These are phyloP conservation scores for Pythium rishiriense DNA, from an alignment of 352 stramenopile species.

Conservation along the genomic window DNA sequence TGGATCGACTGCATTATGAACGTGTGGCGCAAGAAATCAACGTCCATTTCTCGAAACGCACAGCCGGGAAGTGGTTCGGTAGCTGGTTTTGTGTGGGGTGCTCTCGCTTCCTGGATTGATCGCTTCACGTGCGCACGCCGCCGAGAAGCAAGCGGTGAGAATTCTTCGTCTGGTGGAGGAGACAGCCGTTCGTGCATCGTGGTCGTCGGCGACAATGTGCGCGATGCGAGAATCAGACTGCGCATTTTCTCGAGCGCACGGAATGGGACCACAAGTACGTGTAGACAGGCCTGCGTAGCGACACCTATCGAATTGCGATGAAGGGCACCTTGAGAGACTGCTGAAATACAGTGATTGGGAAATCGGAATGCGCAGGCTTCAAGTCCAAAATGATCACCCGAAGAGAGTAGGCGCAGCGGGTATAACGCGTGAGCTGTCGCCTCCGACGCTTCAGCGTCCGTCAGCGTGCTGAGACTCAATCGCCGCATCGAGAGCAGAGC, in stretches of 20 bases:
- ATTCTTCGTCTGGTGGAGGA: not conserved
- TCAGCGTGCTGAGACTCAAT: slow-evolving; percentile 20
- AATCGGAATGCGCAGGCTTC: slow-evolving; percentile 52
- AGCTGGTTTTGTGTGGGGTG: not conserved
- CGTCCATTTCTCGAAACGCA: slow-evolving; percentile 21
- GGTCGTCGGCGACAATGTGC: not conserved
- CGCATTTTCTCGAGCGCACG: slow-evolving; percentile 33
- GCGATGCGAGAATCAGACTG: slow-evolving; percentile 3
- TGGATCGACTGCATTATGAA: slow-evolving; percentile 49
- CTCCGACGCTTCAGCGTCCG: not conserved
- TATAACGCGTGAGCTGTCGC: slow-evolving; percentile 12
- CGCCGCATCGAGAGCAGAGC: slow-evolving; percentile 13
- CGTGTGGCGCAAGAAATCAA: slow-evolving; percentile 39
- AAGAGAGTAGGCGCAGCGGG: slow-evolving; percentile 33
- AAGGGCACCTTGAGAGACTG: slow-evolving; percentile 36
- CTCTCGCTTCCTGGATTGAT: not conserved
- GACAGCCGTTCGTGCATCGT: not conserved
- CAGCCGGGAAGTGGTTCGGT: slow-evolving; percentile 9
- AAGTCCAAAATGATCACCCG: slow-evolving; percentile 48
- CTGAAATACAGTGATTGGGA: slow-evolving; percentile 32
- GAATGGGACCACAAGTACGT: slow-evolving; percentile 42
- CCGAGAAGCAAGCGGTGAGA: slow-evolving; percentile 16
- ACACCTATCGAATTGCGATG: slow-evolving; percentile 55
- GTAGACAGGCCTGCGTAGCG: slow-evolving; percentile 33
- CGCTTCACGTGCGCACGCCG: slow-evolving; percentile 6